Conservation (phyloP, 148 eudicot genomes). For the Rhododendron ferrugineum region DNA sequence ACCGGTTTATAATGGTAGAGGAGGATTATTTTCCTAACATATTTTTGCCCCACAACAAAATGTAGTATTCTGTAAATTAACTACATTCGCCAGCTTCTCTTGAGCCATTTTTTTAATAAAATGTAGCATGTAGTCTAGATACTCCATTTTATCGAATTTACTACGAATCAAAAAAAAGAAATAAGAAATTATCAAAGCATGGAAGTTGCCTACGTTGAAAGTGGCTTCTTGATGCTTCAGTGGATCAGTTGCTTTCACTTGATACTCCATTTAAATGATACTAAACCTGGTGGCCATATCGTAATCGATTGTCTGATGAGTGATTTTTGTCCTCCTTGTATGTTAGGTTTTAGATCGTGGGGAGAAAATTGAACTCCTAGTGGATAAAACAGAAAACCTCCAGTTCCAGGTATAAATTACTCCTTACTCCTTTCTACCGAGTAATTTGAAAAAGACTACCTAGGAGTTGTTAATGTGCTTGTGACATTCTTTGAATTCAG, state of each 20-base stretch:
- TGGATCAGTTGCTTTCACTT: not conserved
- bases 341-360: slow-evolving; percentile 93
- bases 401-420: slow-evolving; percentile 67
- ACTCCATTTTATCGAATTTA: not conserved
- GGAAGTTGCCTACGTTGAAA: not conserved
- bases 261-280: not conserved
- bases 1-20: not conserved
- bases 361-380: slow-evolving; percentile 92
- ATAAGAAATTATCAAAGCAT: not conserved
- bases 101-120: too few species aligned
- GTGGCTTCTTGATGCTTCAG: not conserved
- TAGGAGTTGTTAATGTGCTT: not conserved
- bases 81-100: not conserved
- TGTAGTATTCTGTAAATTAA: not conserved
- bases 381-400: slow-evolving; percentile 95
- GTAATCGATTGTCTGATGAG: not conserved
- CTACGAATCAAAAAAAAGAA: not conserved
- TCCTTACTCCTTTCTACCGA: not conserved
- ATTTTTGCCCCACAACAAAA: not conserved
- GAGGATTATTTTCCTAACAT: not conserved
- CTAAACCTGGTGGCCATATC: not conserved
- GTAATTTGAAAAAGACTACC: not conserved
- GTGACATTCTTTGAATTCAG: slow-evolving; percentile 29
- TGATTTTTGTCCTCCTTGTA: not conserved
- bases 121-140: not conserved